phyloP scores from a whole-genome alignment of 1,139 yeast genomes.

The Suhomyces bribrorum region DNA sequence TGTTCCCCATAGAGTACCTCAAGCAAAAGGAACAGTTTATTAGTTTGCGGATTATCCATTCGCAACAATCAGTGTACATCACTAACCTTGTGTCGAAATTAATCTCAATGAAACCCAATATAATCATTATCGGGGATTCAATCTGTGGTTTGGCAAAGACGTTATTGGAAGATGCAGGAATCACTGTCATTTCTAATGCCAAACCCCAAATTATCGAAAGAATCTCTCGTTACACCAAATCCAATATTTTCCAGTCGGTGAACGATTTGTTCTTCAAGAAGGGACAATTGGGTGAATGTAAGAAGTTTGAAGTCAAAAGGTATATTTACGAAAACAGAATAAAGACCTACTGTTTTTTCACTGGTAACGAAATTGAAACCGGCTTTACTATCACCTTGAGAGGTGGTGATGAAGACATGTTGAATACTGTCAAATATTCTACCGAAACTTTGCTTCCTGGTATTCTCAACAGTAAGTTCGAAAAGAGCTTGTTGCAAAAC shows the following conservation, averaged over 20 bases:
- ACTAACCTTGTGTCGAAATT: constrained; percentile 80
- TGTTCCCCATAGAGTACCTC: constrained; percentile 87
- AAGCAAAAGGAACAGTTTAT: constrained; percentile 73
- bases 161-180: constrained; percentile 69
- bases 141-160: constrained; percentile 83
- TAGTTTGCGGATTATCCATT: constrained; percentile 78
- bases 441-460: constrained; percentile 80
- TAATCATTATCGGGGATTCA: constrained; percentile 77
- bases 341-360: constrained; percentile 73
- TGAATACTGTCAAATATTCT: constrained; percentile 73
- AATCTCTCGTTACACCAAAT: constrained; percentile 75
- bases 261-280: constrained; percentile 51
- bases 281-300: constrained; percentile 72
- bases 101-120: constrained; percentile 72
- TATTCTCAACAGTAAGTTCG: constrained; percentile 75
- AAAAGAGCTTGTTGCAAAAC: constrained; percentile 77
- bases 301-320: constrained; percentile 66
- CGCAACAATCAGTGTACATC: constrained; percentile 86
- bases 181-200: constrained; percentile 76
- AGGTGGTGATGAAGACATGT: constrained; percentile 64
- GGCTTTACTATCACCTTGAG: constrained; percentile 85
- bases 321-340: constrained; percentile 55
- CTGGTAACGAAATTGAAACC: constrained; percentile 70
- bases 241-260: constrained; percentile 65
- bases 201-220: constrained; percentile 83